These are phyloP conservation scores for Microsporum canis DNA, from an alignment of 2,329 filamentous ascomycete genomes.

Conservation along the genomic window DNA sequence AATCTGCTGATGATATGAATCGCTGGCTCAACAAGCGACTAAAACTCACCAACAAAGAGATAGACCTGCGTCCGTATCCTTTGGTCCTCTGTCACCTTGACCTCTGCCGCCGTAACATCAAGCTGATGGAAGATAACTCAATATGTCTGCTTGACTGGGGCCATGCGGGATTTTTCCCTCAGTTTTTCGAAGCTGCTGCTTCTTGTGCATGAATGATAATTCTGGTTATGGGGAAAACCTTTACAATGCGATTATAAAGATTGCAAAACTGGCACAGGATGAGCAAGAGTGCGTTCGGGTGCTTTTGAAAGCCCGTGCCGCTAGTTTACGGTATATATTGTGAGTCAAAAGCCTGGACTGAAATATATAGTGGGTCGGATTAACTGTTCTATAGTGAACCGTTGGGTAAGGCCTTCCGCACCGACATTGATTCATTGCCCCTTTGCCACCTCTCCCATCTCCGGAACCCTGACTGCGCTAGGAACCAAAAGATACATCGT, in stretches of 20 bases:
- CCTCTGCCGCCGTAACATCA: constrained; percentile 20
- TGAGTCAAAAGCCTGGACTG: background rate
- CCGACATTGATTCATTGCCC: background rate
- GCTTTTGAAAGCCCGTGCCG: constrained; percentile 9
- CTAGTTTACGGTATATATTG: constrained; percentile 5
- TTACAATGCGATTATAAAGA: background rate
- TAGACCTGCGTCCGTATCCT: constrained; percentile 16
- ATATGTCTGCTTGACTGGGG: constrained; percentile 21
- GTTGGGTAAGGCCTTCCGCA: background rate
- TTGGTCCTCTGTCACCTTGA: constrained; percentile 22
- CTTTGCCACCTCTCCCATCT: background rate
- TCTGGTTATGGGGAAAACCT: background rate
- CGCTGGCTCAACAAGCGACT: constrained; percentile 12
- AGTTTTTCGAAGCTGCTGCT: constrained; percentile 17
- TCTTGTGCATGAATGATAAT: constrained; percentile 15
- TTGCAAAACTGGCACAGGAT: too few species aligned
- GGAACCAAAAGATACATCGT: background rate
- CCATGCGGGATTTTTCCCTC: constrained; percentile 18
- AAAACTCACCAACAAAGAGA: constrained; percentile 13
- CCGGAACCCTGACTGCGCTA: background rate
- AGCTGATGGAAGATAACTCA: constrained; percentile 16
- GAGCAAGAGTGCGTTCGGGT: constrained; percentile 15
- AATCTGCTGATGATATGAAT: constrained; percentile 9
- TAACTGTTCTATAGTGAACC: background rate
- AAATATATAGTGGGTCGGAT: background rate